phyloP scores from a whole-genome alignment of 2,329 filamentous ascomycete genomes.

The Colletotrichum lentis region DNA sequence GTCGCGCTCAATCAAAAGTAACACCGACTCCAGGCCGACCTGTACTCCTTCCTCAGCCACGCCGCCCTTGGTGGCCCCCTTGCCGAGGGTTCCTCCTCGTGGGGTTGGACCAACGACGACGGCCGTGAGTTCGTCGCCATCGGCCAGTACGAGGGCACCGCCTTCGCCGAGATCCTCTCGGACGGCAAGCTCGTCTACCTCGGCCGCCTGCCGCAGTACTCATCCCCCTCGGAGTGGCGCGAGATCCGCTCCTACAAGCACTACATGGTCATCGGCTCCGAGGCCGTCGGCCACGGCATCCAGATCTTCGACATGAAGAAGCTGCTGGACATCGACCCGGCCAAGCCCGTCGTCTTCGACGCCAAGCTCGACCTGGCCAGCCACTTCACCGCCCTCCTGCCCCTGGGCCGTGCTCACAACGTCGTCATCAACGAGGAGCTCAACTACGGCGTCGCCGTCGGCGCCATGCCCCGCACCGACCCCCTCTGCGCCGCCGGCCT shows the following conservation, averaged over 20 bases:
- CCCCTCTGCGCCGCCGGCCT: constrained; percentile 59
- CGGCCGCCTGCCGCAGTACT: constrained; percentile 48
- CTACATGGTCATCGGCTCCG: constrained; percentile 52
- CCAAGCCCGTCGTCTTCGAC: constrained; percentile 47
- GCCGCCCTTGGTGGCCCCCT: constrained; percentile 58
- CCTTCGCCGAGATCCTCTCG: constrained; percentile 54
- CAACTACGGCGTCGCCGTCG: constrained; percentile 57
- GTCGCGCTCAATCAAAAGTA: neutral
- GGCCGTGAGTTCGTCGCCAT: constrained; percentile 57
- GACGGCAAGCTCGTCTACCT: constrained; percentile 55
- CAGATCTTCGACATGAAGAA: constrained; percentile 70
- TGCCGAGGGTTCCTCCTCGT: constrained; percentile 50
- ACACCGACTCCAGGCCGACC: constrained; percentile 49
- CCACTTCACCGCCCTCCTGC: constrained; percentile 45
- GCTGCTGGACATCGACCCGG: constrained; percentile 55
- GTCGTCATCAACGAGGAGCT: constrained; percentile 59
- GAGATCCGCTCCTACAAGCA: constrained; percentile 49
- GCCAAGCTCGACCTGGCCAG: constrained; percentile 45
- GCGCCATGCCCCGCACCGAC: constrained; percentile 49
- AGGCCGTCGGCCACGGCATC: constrained; percentile 60
- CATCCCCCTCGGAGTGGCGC: constrained; percentile 43
- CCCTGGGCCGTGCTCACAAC: constrained; percentile 53
- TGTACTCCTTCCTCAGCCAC: constrained; percentile 65
- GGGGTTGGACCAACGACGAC: constrained; percentile 58
- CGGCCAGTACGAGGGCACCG: constrained; percentile 55